Evolutionary conservation across 768 basidiomycete genomes (phyloP), one percentile per base, ranked within the genome.

Genomic region (Lactifluus subvellereus): DNA sequence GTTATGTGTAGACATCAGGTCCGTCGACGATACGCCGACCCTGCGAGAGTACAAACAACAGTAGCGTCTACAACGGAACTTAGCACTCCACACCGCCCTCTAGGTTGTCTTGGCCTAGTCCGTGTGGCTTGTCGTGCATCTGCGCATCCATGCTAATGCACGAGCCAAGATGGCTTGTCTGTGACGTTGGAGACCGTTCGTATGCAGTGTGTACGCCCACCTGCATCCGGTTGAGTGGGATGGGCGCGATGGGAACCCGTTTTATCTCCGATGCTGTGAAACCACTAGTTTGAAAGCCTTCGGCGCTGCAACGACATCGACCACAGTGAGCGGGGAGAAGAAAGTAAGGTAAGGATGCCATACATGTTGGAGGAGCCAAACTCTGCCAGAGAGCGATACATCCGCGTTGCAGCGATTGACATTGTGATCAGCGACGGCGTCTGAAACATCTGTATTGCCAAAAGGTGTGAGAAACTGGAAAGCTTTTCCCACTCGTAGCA

Each of bases 321-420:
- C 11, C 22, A 48, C 4, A 27, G 11, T 48, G 53, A 54, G 38
- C 14, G 20, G 14, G 20, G 37, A 54, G 53, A 54, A 6, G n/a
- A 38, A 9, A 54, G 13, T 35, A 32, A 22, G 16, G 51, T 35
- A 53, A 53, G 59, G 10, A 20, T 6, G 6, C 9, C n/a, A 6
- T 45, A 55, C 54, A 42, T 16, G 0, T 55, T 27, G 7, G 40
- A 3, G 11, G 30, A 27, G 18, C 1, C 2, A 43, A 55, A 43
- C 10, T 43, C 40, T 32, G 42, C 1, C 8, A 55, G 30, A 10
- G 22, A 38, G 27, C 59, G 59, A 48, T 60, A 50, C 38, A 62
- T 54, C 14, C 51, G 57, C 9, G 65, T 66, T 3, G 65, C 65
- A 18, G 51, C 55, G 27, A 60, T 48, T 38, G 53, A 7, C 35